phyloP scores from a whole-genome alignment of 2,329 filamentous ascomycete species.

The Fusarium paranaense region DNA sequence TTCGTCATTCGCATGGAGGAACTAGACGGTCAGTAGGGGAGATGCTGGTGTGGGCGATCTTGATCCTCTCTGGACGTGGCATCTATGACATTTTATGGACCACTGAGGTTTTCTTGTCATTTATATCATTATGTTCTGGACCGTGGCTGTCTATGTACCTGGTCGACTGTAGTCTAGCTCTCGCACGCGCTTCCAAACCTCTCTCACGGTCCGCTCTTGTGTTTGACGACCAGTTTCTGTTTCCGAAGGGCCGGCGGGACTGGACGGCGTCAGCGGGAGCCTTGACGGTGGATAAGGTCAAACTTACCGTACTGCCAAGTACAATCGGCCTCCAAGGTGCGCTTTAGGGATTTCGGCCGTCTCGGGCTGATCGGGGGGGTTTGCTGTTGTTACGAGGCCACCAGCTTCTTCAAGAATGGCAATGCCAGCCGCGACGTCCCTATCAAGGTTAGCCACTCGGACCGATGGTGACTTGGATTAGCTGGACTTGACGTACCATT shows the following conservation, averaged over 20 bases:
- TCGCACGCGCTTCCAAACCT: constrained; percentile 78
- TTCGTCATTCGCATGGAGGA: constrained; percentile 79
- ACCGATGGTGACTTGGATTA: neutral
- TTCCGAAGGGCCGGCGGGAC: constrained; percentile 71
- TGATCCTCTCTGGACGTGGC: neutral
- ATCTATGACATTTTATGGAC: neutral
- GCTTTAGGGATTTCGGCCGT: constrained; percentile 69
- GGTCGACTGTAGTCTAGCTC: constrained; percentile 75
- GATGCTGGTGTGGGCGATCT: neutral
- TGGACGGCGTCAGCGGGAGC: constrained; percentile 41
- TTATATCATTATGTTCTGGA: neutral
- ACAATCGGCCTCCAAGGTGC: constrained; percentile 74
- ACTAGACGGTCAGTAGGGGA: constrained; percentile 59
- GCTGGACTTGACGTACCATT: constrained; percentile 65
- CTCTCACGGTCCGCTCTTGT: constrained; percentile 77
- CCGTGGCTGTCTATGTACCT: constrained; percentile 50
- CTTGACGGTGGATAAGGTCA: no score
- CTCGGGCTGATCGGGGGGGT: constrained; percentile 70
- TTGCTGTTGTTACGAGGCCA: constrained; percentile 79
- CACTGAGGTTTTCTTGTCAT: neutral
- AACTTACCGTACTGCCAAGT: constrained; percentile 73
- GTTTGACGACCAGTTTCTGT: constrained; percentile 73
- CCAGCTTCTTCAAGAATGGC: constrained; percentile 80
- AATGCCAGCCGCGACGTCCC: constrained; percentile 82
- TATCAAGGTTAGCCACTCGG: constrained; percentile 35